phyloP scores from a whole-genome alignment of 2,329 filamentous ascomycete species.

The Akanthomyces uredinophilus region DNA sequence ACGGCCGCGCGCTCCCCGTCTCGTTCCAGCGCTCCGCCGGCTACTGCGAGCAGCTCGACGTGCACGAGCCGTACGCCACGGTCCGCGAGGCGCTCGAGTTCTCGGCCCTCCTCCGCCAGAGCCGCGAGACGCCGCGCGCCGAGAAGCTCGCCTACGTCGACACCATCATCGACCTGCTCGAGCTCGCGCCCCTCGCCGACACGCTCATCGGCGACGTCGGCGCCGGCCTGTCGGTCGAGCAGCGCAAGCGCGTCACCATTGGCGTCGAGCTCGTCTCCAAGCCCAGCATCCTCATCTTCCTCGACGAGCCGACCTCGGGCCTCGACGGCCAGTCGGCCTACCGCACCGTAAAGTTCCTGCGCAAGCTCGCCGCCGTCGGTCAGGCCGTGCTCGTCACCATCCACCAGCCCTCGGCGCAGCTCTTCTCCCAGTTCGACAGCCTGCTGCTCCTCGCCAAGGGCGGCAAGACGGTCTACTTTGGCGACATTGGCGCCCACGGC shows the following conservation, averaged over 20 bases:
- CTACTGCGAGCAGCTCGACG: constrained; percentile 77
- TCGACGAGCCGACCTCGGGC: constrained; percentile 60
- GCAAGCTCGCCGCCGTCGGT: constrained; percentile 60
- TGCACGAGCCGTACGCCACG: constrained; percentile 68
- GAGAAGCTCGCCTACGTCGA: constrained; percentile 75
- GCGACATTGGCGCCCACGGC: constrained; percentile 56
- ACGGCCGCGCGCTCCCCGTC: constrained; percentile 64
- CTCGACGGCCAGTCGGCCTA: constrained; percentile 65
- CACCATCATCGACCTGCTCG: constrained; percentile 64
- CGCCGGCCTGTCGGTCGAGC: constrained; percentile 46
- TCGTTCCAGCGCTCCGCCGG: constrained; percentile 76
- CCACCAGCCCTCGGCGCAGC: constrained; percentile 62
- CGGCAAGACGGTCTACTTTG: constrained; percentile 63
- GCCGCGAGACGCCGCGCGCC: constrained; percentile 53
- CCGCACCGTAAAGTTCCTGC: constrained; percentile 59
- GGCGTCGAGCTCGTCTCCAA: constrained; percentile 59
- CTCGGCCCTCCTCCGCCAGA: constrained; percentile 68
- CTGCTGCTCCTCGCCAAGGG: constrained; percentile 60
- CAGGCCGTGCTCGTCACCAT: constrained; percentile 67
- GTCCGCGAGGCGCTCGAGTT: constrained; percentile 74
- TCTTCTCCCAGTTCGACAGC: constrained; percentile 63
- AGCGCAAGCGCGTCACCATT: constrained; percentile 53
- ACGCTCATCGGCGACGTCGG: constrained; percentile 48
- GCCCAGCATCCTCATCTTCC: constrained; percentile 54
- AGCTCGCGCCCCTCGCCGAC: constrained; percentile 43